Base-by-base conservation (phyloP, 495 filamentous ascomycete species). In the Hypoxylon subgilvum region DNA sequence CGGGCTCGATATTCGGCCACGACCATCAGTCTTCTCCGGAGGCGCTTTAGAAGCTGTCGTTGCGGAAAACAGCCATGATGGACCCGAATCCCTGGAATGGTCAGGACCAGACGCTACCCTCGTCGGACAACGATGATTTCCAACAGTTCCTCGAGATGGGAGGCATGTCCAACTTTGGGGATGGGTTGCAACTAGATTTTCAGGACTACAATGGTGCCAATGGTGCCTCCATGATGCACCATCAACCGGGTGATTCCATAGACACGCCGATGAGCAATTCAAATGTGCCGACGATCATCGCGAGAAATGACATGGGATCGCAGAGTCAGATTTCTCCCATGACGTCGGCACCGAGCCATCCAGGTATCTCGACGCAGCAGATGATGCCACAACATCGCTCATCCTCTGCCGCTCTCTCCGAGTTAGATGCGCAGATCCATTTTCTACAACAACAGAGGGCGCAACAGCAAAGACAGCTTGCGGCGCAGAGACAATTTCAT, bases 361-460 rank as follows among this genome's bases (percentile, higher is more conserved):
- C 74, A 34, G 47, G 74, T 0, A 69, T 80, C 8, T 62, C 73
- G 45, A 65, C 76, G 21, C 72, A n/a, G n/a, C n/a, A 74, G 51
- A 75, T 79, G 65, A 70, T 75, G 21, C 66, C 76, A 40, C 69
- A 70, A 13, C 64, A 70, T 19, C 59, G 70, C 4, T 66, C 69
- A 6, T 69, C 76, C 30, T 74, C 66, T 63, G 75, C 75, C 44
- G 70, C 77, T 25, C 77, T 78, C 35, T 73, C 76, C 54, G 78
- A 76, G 48, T 73, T 84, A 54, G 80, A 85, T 59, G 79, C 79
- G 31, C 81, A 85, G 66, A 86, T 86, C 61, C 81, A 83, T 42
- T 85, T 79, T 60, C 77, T 87, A 48, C 82, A 87, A 63, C 80
- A 85, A 61, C 85, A 85, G 61, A 78, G 76, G 62, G 60, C 82